Evolutionary conservation across 352 stramenopile species (phyloP), one percentile per base, ranked within the genome.

Genomic region (Phytophthora hybrid): DNA sequence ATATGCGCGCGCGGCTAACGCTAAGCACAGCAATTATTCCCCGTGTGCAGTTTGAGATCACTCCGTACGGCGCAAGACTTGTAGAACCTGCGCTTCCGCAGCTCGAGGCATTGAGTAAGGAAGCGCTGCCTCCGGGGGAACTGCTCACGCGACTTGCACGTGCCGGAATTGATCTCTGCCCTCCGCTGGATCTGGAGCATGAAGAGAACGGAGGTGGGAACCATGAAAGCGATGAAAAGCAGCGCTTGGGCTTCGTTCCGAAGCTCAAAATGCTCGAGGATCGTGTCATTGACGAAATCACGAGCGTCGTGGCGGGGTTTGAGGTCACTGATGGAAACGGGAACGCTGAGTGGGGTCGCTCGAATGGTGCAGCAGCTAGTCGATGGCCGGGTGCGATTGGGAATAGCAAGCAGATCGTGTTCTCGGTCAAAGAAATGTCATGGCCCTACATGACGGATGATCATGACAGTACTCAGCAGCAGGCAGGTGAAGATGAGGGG

Each of bases 201-300:
- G 59, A 69, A 14, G 29, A n/a, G 3, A 47, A 56, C 13, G 69
- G 58, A 8, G 53, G 67, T 58, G 41, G 44, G 51, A 57, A 57
- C 14, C 52, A 46, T 26, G 68, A 84, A 1, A 70, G 84, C 39
- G 74, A 86, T 7, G 62, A 69, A 54, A 71, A 65, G 51, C 62
- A 69, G 32, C 71, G 72, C 4, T 83, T 81, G 9, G 66, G 71
- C 0, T 84, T 87, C 23, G 74, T 62, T 8, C 78, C 84, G 3
- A 95, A 94, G 67, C 61, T 84, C 7, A 90, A 90, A 21, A 64
- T 75, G 21, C 75, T 94, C 1, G 87, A 95, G 61, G 85, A 93
- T 21, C 83, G 83, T n/a, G 79, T 94, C 18, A 85, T 92, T 54
- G 76, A 89, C 32, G 85, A 95, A 21, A 81, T 94, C 23, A 80